Percentiles rank a stretch among this genome's conserved stretches.
phyloP scores from a whole-genome alignment of 208 protist genomes.

The Balamuthia mandrillaris region DNA sequence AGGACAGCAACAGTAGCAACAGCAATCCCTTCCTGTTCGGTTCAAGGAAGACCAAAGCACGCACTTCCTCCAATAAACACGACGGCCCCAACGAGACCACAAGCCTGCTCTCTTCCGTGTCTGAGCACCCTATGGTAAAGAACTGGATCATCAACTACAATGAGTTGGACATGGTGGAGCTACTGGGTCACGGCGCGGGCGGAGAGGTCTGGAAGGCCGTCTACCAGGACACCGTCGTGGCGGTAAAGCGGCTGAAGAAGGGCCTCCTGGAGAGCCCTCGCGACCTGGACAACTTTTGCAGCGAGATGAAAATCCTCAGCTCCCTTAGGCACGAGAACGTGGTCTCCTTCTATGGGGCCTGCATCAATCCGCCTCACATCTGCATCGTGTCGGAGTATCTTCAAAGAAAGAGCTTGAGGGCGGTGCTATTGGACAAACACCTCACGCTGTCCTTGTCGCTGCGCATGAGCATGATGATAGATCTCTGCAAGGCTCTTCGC shows the following conservation, averaged over 20 bases:
- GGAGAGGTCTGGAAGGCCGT: constrained; percentile 31
- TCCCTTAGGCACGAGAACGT: constrained; percentile 24
- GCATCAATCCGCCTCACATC: constrained; percentile 11
- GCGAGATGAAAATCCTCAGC: constrained; percentile 26
- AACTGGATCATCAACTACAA: neutral
- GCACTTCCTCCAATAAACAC: no score
- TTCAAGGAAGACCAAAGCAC: no score
- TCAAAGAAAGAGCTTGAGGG: constrained; percentile 13
- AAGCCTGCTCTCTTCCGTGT: no score
- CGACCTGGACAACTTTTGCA: constrained; percentile 5
- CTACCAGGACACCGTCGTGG: constrained; percentile 12
- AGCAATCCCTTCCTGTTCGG: no score
- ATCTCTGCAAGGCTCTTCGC: constrained; percentile 10
- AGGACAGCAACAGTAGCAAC: no score
- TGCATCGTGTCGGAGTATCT: constrained; percentile 39
- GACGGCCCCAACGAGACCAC: no score
- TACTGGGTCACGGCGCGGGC: neutral
- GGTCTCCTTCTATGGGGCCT: constrained; percentile 18
- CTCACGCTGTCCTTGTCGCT: neutral
- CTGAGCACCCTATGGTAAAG: neutral
- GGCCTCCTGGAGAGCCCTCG: neutral
- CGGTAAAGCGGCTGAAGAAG: constrained; percentile 28
- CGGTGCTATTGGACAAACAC: neutral
- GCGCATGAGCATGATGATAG: neutral
- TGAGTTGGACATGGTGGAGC: constrained; percentile 6